Base-by-base conservation (phyloP, 345 rosid genomes). In the Syzygium aromaticum region DNA sequence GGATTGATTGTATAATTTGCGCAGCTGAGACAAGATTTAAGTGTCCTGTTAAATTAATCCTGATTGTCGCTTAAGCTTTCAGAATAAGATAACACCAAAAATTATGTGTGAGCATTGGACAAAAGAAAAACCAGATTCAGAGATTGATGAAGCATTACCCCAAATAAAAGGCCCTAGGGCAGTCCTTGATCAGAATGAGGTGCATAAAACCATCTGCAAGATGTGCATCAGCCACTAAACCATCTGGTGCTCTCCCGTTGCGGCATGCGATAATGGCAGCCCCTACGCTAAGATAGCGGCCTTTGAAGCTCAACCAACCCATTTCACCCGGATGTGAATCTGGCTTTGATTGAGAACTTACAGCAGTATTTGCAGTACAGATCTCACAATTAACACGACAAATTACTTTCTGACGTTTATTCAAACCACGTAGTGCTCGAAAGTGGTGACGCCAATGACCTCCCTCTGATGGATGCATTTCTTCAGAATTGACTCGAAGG, bases 191-290 rank as follows among this genome's bases (percentile, higher is more conserved):
- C 89, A 96, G 91, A 89, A 97, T 87, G 90, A 97, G 98, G 90
- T 97, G 99, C 90, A 97, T 91, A 91, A 96, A 95, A 86, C 99
- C 99, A 84, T 96, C 98, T 4, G 98, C 94, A 61, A 96, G 97
- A 92, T 97, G 98, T 86, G 99, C 99, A 90, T 97, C 98, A 40
- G 94, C 98, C 78, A 97, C 99, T 88, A 97, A 92, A 85, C 99
- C 99, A 90, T 97, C 99, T 28, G 98, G 99, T 38, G 99, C 98
- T 92, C 92, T 90, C 91, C 96, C 98, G 87, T 96, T 97, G 88
- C 98, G 93, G 92, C 95, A 95, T 82, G 99, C 94, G 83, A 95
- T 97, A 52, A 96, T 87, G 64, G 99, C 99, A 80, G 98, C 99
- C 84, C 98, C 98, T 88, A 96, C 89, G 43, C 99, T 96, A 77